Base-by-base conservation (phyloP, 345 rosid species). In the Populus alba region DNA sequence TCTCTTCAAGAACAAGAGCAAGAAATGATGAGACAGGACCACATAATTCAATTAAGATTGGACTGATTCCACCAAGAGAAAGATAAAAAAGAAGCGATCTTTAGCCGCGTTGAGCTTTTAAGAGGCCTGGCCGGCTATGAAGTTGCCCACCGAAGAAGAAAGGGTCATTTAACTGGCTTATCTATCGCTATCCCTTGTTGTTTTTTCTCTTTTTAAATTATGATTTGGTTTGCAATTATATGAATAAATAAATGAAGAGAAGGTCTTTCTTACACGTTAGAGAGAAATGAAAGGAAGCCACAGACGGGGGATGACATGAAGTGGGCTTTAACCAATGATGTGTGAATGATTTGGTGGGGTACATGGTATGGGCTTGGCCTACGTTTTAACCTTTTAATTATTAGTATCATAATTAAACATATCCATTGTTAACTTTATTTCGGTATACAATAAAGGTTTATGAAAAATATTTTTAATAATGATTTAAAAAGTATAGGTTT, bases 311-410 rank as follows among this genome's bases (percentile, higher is more conserved):
- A 63, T 66, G 3, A 22, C 2, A 27, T 71, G 6, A 20, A 55
- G 63, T 78, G 82, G 81, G 80, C 85, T 78, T 11, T 16, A 47
- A 38, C 49, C 49, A 39, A 75, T 79, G 23, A 75, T 79, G 67
- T 6, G 9, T 59, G 63, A 13, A 59, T 82, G 77, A 82, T 82
- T 79, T 75, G 33, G 85, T 75, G 80, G 85, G 85, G 65, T 18
- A 53, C 43, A 43, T 41, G 45, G 16, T 10, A 12, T 62, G 78
- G 81, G 72, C 51, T 66, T 59, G 77, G 77, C 68, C 70, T 13
- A 39, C 74, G 7, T 37, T 45, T 27, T 41, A 7, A 18, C 3
- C 37, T 78, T 9, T 63, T 63, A n/a, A 33, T 22, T 69, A 55
- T 69, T 62, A 7, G 33, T 23, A 11, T 41, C 47, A 41, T 41